Evolutionary conservation across 176 grass and related monocot species (phyloP).

Genomic region (Triticum urartu): DNA sequence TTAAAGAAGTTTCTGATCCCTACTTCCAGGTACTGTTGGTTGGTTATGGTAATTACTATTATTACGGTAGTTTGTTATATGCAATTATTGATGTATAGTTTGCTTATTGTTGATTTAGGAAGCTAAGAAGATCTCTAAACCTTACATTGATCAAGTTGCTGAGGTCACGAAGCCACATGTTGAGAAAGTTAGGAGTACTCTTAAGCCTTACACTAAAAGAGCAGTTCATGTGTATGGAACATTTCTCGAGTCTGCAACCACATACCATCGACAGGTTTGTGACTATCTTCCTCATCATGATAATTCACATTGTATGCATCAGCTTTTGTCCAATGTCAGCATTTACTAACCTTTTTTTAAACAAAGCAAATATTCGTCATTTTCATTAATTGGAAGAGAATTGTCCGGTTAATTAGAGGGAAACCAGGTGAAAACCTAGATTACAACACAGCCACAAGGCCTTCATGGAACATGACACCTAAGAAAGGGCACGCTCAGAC

Average conservation of each 20-base stretch:
- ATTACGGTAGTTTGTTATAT: constrained; percentile 1
- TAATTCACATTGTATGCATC: not conserved
- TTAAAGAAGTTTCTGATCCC: constrained; percentile 62
- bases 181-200: constrained; percentile 62
- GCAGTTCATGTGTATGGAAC: constrained; percentile 66
- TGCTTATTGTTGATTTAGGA: constrained; percentile 54
- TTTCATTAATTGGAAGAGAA: not conserved
- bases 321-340: not conserved
- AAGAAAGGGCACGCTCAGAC: not conserved
- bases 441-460: not conserved
- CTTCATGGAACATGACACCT: not conserved
- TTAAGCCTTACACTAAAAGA: constrained; percentile 70
- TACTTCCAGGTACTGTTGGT: constrained; percentile 69
- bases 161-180: constrained; percentile 83
- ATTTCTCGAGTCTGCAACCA: constrained; percentile 84
- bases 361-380: not conserved
- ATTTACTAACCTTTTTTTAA: not conserved
- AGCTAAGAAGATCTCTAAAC: constrained; percentile 81
- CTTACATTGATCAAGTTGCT: constrained; percentile 90
- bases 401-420: not conserved
- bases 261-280: constrained; percentile 89
- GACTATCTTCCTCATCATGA: not conserved
- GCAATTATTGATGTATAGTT: not conserved
- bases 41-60: constrained; percentile 15
- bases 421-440: no score